Conservation (phyloP, 2,329 filamentous ascomycete genomes). For the Ophiosphaerella korrae region DNA sequence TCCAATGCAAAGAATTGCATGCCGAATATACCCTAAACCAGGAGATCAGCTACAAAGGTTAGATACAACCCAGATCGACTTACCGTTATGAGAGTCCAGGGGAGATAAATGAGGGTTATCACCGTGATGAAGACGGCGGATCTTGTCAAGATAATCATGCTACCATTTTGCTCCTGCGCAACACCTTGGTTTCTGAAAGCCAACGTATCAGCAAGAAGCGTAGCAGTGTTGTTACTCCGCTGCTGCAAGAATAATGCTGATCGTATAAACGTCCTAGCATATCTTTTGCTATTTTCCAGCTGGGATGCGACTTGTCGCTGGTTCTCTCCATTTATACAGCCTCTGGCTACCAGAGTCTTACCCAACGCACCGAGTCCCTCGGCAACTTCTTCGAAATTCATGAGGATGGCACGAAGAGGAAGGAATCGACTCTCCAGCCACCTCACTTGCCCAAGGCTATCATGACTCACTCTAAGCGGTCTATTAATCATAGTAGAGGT, state of each 20-base stretch:
- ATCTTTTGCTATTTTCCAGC: slow-evolving; percentile 11
- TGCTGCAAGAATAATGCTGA: slow-evolving; percentile 4
- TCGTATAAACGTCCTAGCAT: background rate
- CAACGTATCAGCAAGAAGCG: slow-evolving; percentile 6
- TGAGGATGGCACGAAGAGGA: slow-evolving; percentile 20
- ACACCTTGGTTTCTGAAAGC: slow-evolving; percentile 12
- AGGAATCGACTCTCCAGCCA: slow-evolving; percentile 25
- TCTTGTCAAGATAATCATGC: slow-evolving; percentile 15
- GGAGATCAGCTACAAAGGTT: background rate
- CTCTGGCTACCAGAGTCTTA: background rate
- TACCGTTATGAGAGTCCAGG: slow-evolving; percentile 12
- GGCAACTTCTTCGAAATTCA: background rate
- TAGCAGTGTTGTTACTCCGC: slow-evolving; percentile 4
- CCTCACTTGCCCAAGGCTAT: slow-evolving; percentile 17
- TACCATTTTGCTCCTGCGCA: slow-evolving; percentile 9
- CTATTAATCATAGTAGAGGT: slow-evolving; percentile 20
- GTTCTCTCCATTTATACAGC: background rate
- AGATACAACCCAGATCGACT: background rate
- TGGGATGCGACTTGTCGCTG: slow-evolving; percentile 4
- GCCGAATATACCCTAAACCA: slow-evolving; percentile 31
- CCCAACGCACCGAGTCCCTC: background rate
- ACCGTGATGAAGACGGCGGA: slow-evolving; percentile 20
- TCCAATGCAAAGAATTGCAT: slow-evolving; percentile 13
- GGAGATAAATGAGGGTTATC: slow-evolving; percentile 20
- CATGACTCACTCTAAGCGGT: slow-evolving; percentile 21